Conservation (phyloP, 2,329 filamentous ascomycete genomes). For the Ophiostoma australiae region DNA sequence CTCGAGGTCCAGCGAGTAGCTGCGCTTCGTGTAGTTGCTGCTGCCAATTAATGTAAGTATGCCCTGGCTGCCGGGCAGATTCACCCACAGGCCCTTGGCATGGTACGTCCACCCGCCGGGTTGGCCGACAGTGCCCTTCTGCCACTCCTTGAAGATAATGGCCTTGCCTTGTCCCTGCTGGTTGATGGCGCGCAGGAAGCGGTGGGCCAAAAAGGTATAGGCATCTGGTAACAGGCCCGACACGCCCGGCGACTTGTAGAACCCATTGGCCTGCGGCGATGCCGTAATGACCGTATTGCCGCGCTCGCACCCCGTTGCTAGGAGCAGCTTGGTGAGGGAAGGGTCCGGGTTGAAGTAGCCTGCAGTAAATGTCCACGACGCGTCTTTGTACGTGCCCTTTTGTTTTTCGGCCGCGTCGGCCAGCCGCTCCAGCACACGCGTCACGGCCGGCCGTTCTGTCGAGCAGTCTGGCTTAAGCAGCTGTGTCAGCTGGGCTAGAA, state of each 20-base stretch:
- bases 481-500: conserved; percentile 82
- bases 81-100: conserved; percentile 92
- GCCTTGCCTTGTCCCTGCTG: conserved; percentile 45
- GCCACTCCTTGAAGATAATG: conserved; percentile 82
- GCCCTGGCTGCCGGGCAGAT: conserved; percentile 58
- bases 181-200: conserved; percentile 64
- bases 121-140: conserved; percentile 71
- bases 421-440: conserved; percentile 65
- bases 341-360: conserved; percentile 98
- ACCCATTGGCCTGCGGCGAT: conserved; percentile 89
- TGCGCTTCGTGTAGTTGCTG: conserved; percentile 92
- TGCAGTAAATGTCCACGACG: conserved; percentile 92
- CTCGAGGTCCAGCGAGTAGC: conserved; percentile 88
- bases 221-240: conserved; percentile 87
- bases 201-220: conserved; percentile 80
- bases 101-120: conserved; percentile 94
- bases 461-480: conserved; percentile 74
- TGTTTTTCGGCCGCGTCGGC: conserved; percentile 41
- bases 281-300: conserved; percentile 85
- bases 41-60: conserved; percentile 84
- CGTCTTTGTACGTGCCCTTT: conserved; percentile 51
- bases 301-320: conserved; percentile 60
- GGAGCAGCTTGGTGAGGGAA: conserved; percentile 70
- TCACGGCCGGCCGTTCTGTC: conserved; percentile 81
- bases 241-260: conserved; percentile 81